phyloP scores from a whole-genome alignment of 2,329 filamentous ascomycete species.

The Sporothrix sp. region DNA sequence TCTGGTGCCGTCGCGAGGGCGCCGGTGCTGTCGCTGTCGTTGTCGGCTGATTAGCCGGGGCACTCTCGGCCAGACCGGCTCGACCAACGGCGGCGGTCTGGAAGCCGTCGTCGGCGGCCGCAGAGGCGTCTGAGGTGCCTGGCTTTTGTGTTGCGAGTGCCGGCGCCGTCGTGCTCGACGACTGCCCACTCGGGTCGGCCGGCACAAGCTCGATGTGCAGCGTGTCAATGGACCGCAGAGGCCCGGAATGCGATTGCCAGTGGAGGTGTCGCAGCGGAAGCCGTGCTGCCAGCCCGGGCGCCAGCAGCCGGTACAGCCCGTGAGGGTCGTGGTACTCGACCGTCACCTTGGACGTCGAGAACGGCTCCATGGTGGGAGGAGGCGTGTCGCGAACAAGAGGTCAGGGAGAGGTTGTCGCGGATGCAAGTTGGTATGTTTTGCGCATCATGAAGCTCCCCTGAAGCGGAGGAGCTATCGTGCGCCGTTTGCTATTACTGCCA shows the following conservation, averaged over 20 bases:
- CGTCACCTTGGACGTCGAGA: constrained; percentile 67
- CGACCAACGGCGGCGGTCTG: constrained; percentile 45
- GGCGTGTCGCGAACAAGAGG: too few species aligned
- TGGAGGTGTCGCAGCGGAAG: constrained; percentile 86
- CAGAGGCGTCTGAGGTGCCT: constrained; percentile 22
- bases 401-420: too few species aligned
- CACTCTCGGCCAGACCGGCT: constrained; percentile 23
- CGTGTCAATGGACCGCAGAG: constrained; percentile 84
- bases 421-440: too few species aligned
- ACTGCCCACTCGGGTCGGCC: constrained; percentile 37
- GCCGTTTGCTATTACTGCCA: background rate
- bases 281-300: constrained; percentile 64
- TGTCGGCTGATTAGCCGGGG: constrained; percentile 22
- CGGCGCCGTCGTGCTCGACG: constrained; percentile 20
- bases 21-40: constrained; percentile 24
- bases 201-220: constrained; percentile 83
- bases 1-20: constrained; percentile 70
- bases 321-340: constrained; percentile 96
- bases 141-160: constrained; percentile 21
- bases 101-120: constrained; percentile 47
- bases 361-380: constrained; percentile 47
- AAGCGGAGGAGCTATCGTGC: too few species aligned
- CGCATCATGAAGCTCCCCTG: too few species aligned
- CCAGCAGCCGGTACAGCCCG: constrained; percentile 73
- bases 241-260: constrained; percentile 91